Conservation (phyloP, 345 rosid species). For the Euphorbia lathyris region DNA sequence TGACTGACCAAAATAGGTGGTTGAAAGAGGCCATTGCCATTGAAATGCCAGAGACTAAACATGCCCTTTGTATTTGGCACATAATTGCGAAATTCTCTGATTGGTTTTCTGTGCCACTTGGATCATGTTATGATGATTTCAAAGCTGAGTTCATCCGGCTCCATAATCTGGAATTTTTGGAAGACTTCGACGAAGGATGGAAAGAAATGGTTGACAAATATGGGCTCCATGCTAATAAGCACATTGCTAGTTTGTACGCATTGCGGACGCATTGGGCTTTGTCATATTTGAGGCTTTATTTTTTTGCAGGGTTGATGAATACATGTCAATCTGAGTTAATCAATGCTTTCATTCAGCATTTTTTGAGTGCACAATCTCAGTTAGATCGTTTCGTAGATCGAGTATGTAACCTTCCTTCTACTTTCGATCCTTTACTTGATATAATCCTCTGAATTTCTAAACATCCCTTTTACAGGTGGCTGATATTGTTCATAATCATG, state of each 20-base stretch:
- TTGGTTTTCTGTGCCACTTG: constrained; percentile 41
- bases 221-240: constrained; percentile 45
- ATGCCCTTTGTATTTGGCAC: constrained; percentile 34
- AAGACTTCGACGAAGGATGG: constrained; percentile 47
- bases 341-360: constrained; percentile 30
- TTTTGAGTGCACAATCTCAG: constrained; percentile 30
- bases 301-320: constrained; percentile 36
- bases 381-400: constrained; percentile 43
- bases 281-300: constrained; percentile 31
- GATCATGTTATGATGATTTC: constrained; percentile 36
- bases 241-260: constrained; percentile 35
- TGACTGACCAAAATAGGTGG: constrained; percentile 39
- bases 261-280: constrained; percentile 34
- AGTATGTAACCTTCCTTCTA: constrained; percentile 21
- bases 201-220: constrained; percentile 39
- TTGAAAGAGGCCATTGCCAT: constrained; percentile 41
- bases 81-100: constrained; percentile 40
- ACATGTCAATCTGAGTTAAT: constrained; percentile 30
- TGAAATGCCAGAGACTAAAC: constrained; percentile 41
- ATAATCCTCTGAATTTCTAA: not conserved
- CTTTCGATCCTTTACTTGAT: not conserved
- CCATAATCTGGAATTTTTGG: constrained; percentile 33
- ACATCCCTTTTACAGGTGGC: constrained; percentile 34
- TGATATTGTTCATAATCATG: constrained; percentile 35
- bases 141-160: constrained; percentile 40